Conservation (phyloP, 257 asterid genomes). For the Galeopsis tetrahit region DNA sequence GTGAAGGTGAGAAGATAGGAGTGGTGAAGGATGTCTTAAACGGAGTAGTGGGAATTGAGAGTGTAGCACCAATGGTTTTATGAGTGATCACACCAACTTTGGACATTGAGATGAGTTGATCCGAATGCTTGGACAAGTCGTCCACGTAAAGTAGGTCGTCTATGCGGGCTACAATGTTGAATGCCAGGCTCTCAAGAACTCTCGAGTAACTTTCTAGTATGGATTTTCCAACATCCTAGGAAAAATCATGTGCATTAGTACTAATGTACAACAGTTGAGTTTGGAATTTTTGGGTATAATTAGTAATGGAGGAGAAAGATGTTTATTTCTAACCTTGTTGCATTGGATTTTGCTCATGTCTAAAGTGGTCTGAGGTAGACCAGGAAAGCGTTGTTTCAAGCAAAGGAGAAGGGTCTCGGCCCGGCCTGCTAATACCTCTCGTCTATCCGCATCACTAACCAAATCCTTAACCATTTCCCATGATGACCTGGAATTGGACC, state of each 20-base stretch:
- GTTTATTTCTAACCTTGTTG: slow-evolving; percentile 58
- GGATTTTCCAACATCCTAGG: slow-evolving; percentile 83
- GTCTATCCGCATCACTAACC: slow-evolving; percentile 62
- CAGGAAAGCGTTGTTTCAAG: slow-evolving; percentile 73
- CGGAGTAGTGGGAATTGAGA: slow-evolving; percentile 37
- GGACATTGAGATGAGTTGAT: slow-evolving; percentile 60
- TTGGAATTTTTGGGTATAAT: too few species aligned
- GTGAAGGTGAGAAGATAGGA: slow-evolving; percentile 58
- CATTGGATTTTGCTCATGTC: slow-evolving; percentile 80
- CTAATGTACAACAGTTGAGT: background rate
- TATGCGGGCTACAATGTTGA: slow-evolving; percentile 72
- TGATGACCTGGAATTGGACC: slow-evolving; percentile 68
- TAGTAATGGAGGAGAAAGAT: background rate
- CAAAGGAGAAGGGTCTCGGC: slow-evolving; percentile 74
- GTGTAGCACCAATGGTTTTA: slow-evolving; percentile 42
- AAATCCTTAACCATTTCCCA: slow-evolving; percentile 85
- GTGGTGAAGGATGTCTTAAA: slow-evolving; percentile 58
- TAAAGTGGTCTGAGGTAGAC: slow-evolving; percentile 80
- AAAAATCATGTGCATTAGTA: slow-evolving; percentile 12
- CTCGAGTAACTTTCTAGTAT: slow-evolving; percentile 85
- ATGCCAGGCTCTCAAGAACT: slow-evolving; percentile 83
- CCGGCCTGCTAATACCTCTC: slow-evolving; percentile 61
- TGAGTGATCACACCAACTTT: slow-evolving; percentile 56
- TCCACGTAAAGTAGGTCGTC: slow-evolving; percentile 78
- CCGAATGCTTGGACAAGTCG: slow-evolving; percentile 72